Evolutionary conservation across 305 asterid genomes (phyloP), one percentile per base, ranked within the genome.

Genomic region (Striga hermonthica): DNA sequence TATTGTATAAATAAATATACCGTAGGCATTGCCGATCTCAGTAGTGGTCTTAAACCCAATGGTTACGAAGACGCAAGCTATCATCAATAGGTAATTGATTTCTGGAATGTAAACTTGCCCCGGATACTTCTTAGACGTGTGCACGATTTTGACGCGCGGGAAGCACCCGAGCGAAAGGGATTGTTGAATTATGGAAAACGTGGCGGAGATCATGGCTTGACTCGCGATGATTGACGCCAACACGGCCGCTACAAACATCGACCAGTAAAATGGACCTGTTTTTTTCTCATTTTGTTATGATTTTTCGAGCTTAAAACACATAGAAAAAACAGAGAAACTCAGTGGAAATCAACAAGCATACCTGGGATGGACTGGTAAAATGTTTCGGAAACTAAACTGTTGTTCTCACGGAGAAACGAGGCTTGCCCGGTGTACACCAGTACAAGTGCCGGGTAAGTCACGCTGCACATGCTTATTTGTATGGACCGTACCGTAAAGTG

Each of bases 41-140:
- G n/a, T 37, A 0, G 90, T 78, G 1, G 84, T 75, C 31, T 60
- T 77, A 50, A 83, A 86, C 9, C 75, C 85, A 3, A 82, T 12
- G 5, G 95, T 86, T 16, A 90, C 86, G 4, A 56, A 59, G 39
- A 90, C 72, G 57, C 88, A 86, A 64, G 92, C 89, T 3, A 82
- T 0, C 97, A 88, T 88, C 11, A 90, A 66, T 62, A 86, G 64
- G 74, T 82, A 82, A 56, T 86, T 88, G 56, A 87, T 43, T 43
- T 87, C 95, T 0, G 95, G 95, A 8, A 84, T 68, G 57, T 81
- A 89, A 40, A 90, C 87, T 75, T 90, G 95, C 7, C 95, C 88
- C 2, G 70, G 71, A 28, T 89, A 70, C 40, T 84, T 84, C 0
- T 74, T 34, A 0, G 91, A 85, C 0, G 94, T 87, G 61, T 87